Percentiles rank a stretch among this genome's conserved stretches.
Conservation (phyloP, 352 stramenopile species). For the Pythium vanterpoolii region DNA sequence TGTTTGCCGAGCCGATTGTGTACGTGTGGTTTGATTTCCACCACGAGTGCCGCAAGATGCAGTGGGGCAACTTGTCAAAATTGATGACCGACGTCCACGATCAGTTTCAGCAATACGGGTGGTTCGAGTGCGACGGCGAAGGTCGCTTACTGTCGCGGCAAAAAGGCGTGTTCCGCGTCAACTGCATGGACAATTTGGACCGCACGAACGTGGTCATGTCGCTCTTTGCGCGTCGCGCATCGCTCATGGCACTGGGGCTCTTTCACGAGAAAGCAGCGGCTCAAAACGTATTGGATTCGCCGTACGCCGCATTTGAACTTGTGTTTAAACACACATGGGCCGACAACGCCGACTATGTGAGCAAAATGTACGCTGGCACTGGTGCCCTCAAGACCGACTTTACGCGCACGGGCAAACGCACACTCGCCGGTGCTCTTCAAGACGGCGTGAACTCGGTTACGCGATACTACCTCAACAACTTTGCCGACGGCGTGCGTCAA, state of each 20-base stretch:
- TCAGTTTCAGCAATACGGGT: constrained; percentile 62
- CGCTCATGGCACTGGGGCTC: constrained; percentile 71
- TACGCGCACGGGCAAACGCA: constrained; percentile 93
- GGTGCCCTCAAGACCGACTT: constrained; percentile 95
- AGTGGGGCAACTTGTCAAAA: constrained; percentile 91
- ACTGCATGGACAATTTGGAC: constrained; percentile 99
- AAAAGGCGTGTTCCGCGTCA: constrained; percentile 93
- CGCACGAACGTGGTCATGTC: constrained; percentile 97
- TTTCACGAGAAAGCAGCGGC: constrained; percentile 24
- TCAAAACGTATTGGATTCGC: constrained; percentile 51
- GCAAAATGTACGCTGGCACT: constrained; percentile 91
- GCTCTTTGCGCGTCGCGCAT: constrained; percentile 86
- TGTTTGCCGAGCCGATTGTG: constrained; percentile 57
- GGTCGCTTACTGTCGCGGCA: constrained; percentile 69
- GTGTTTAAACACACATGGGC: constrained; percentile 91
- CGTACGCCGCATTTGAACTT: constrained; percentile 57
- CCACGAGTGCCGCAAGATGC: constrained; percentile 92
- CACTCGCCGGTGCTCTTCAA: constrained; percentile 84
- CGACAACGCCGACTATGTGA: constrained; percentile 95
- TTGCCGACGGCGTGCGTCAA: constrained; percentile 90
- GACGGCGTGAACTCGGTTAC: constrained; percentile 94
- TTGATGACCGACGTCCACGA: constrained; percentile 78
- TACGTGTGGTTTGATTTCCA: constrained; percentile 98
- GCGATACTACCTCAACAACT: constrained; percentile 97
- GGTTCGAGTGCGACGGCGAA: constrained; percentile 63